A percentile compares a stretch with the other conserved stretches of the same genome.
These are phyloP conservation scores for Bryoerythrophyllum caledonicum DNA, from an alignment of 225 moss, liverwort and hornwort species.

Conservation along the genomic window DNA sequence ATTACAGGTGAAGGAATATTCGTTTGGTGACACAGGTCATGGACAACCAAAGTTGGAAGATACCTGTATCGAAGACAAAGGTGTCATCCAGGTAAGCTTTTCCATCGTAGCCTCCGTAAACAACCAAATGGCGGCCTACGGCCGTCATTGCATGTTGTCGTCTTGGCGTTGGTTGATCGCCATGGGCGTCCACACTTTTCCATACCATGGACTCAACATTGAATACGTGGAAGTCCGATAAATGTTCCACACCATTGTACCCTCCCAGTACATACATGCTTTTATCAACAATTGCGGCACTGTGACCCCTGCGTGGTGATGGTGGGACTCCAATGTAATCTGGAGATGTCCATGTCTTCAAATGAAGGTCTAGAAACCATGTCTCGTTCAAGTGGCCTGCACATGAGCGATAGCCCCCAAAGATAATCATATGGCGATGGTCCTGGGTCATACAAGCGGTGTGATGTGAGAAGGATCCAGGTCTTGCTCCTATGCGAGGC, in stretches of 20 bases:
- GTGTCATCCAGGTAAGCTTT: conserved; percentile 73
- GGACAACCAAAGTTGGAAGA: background rate
- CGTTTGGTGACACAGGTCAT: background rate
- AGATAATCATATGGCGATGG: conserved; percentile 70
- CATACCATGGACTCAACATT: conserved; percentile 77
- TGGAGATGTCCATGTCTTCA: conserved; percentile 79
- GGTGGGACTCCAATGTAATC: conserved; percentile 78
- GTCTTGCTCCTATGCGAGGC: conserved; percentile 50
- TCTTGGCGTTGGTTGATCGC: conserved; percentile 75
- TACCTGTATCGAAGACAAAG: conserved; percentile 73
- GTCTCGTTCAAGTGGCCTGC: conserved; percentile 77
- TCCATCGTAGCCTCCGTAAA: conserved; percentile 88
- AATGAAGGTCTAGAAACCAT: conserved; percentile 79
- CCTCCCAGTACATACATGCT: conserved; percentile 87
- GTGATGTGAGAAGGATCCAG: conserved; percentile 83
- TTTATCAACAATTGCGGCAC: conserved; percentile 63
- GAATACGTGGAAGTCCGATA: conserved; percentile 72
- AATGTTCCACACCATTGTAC: conserved; percentile 70
- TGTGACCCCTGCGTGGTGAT: conserved; percentile 75
- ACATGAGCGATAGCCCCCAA: conserved; percentile 86
- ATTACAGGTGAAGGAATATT: background rate
- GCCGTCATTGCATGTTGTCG: conserved; percentile 76
- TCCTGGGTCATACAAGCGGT: conserved; percentile 74
- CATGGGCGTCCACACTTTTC: conserved; percentile 53
- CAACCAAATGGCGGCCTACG: conserved; percentile 78